Evolutionary conservation across 129 eudicot genomes (phyloP).

Genomic region (Mikania micrantha): DNA sequence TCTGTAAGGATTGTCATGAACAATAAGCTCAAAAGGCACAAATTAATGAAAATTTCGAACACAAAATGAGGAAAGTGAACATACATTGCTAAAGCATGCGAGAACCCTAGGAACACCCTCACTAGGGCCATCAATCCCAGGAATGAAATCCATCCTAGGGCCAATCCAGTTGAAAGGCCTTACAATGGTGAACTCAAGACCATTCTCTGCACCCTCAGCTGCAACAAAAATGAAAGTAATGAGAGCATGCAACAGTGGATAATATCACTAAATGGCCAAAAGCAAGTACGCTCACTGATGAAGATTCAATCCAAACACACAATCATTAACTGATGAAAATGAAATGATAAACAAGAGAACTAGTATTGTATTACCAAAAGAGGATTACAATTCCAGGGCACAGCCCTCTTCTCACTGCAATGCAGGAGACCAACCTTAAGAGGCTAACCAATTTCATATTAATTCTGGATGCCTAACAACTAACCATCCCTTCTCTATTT

Average conservation of each 20-base stretch:
- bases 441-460: no score
- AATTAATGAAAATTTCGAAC: no score
- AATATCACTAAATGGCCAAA: not conserved
- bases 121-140: constrained; percentile 98
- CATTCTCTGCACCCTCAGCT: constrained; percentile 99
- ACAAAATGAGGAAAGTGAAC: constrained; percentile 2
- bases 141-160: constrained; percentile 98
- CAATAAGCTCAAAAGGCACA: no score
- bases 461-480: no score
- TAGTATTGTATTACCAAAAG: no score
- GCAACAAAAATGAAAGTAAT: constrained; percentile 13
- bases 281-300: not conserved
- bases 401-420: no score
- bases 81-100: constrained; percentile 92
- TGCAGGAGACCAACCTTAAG: no score
- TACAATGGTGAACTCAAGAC: constrained; percentile 89
- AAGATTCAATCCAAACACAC: no score
- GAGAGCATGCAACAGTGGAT: not conserved
- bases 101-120: constrained; percentile 98
- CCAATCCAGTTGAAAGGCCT: constrained; percentile 99
- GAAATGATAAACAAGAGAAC: no score
- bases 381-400: no score
- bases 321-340: no score
- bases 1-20: not conserved
- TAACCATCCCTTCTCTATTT: no score